Evolutionary conservation across 176 grass and related monocot species (phyloP), one percentile per base, ranked within the genome.

Genomic region (Leersia perrieri): DNA sequence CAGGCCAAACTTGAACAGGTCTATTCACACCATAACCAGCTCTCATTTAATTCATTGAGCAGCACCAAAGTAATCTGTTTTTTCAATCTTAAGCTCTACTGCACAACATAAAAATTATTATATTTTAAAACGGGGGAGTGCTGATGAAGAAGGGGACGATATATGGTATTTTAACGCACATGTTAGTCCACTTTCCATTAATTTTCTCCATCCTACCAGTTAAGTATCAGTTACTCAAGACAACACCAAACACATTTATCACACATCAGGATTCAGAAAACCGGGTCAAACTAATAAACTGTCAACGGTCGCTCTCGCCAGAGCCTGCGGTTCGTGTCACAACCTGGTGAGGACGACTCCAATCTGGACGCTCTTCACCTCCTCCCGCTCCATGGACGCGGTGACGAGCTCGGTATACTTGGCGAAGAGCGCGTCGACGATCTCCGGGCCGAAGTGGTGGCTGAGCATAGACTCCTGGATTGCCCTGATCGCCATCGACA

Each of bases 401-500:
- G 80, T 87, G 68, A 99, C 90, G 18, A 96, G 82, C 42, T 91
- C 82, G 4, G 77, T 84, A 69, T 93, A 99, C 81, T 55, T 86
- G 35, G 88, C 73, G 73, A 99, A 96, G 2, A 96, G 83, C 45
- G 75, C 63, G 66, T 96, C 97, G 9, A 99, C 84, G 69, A 93
- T 85, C 38, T 86, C 82, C 5, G 72, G 47, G 4, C 93, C 97
- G 80, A 99, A 99, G 74, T 96, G 93, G 87, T 99, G 90, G 79
- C 82, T 84, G 26, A 99, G 90, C 91, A 99, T 99, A 7, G 97
- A 90, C 83, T 96, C 93, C 76, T 99, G 97, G 67, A 99, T 93
- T 18, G 93, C 91, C 70, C 93, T 89, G 74, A 96, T 90, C 12
- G 91, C 87, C 97, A 90, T 92, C 12, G 97, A 90, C 72, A 89